Conservation (phyloP, 345 rosid species). For the Brassica rapa region DNA sequence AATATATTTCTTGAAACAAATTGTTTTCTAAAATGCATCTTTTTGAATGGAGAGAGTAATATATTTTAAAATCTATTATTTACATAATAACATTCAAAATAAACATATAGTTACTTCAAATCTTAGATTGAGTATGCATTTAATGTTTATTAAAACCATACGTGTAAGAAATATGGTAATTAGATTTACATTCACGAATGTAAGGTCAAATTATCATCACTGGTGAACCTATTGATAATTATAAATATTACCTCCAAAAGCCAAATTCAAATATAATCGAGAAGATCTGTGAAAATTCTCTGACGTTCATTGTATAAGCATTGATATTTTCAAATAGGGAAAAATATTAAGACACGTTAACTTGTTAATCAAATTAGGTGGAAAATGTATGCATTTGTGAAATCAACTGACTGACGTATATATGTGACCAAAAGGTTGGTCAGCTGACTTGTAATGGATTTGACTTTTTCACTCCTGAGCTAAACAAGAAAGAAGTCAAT, state of each 20-base stretch:
- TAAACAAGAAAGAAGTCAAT: conserved; percentile 8
- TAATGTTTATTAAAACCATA: no score
- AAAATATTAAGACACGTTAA: not conserved
- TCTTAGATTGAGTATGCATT: no score
- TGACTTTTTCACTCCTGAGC: not conserved
- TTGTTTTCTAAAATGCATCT: no score
- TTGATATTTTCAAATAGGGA: not conserved
- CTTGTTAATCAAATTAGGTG: not conserved
- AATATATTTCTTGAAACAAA: no score
- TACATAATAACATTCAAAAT: no score
- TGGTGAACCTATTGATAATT: not conserved
- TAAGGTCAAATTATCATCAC: not conserved
- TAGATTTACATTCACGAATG: not conserved
- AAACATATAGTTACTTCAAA: no score
- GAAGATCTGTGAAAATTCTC: not conserved
- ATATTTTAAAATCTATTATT: no score
- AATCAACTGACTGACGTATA: not conserved
- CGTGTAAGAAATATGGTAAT: no score
- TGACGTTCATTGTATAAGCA: not conserved
- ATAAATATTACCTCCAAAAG: not conserved
- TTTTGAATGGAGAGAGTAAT: no score
- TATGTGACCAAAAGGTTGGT: conserved; percentile 6
- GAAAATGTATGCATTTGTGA: not conserved
- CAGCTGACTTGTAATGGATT: not conserved
- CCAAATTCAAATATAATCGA: not conserved